Conservation (phyloP, 176 grass and related monocot species). For the Luzula sylvatica region DNA sequence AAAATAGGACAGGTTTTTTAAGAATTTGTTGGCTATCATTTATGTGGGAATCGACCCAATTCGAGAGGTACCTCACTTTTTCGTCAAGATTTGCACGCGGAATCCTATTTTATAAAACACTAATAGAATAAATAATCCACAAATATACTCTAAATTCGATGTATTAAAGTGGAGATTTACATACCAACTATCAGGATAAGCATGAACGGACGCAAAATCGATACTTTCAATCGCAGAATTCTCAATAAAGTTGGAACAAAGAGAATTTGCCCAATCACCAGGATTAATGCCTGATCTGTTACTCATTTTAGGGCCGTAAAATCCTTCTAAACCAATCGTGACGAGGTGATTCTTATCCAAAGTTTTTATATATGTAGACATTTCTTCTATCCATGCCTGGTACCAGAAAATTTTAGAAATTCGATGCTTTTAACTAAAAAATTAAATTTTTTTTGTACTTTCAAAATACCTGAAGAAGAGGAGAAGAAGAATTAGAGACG, state of each 20-base stretch:
- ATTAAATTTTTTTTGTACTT: neutral
- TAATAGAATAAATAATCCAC: neutral
- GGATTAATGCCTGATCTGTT: conserved; percentile 53
- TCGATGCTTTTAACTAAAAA: neutral
- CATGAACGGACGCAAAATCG: conserved; percentile 92
- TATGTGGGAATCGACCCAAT: conserved; percentile 77
- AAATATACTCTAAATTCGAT: neutral
- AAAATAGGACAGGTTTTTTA: conserved; percentile 80
- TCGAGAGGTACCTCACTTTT: conserved; percentile 68
- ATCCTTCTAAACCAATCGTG: conserved; percentile 82
- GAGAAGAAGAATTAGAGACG: conserved; percentile 55
- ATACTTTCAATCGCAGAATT: conserved; percentile 69
- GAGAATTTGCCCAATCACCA: conserved; percentile 69
- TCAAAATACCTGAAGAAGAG: conserved; percentile 58
- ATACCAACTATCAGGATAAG: conserved; percentile 87
- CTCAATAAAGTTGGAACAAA: conserved; percentile 83
- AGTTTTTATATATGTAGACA: conserved; percentile 65
- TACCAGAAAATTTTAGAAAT: conserved; percentile 20
- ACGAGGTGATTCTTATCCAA: conserved; percentile 72
- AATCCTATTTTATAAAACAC: conserved; percentile 44
- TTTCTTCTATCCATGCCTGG: conserved; percentile 87
- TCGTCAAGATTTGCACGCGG: conserved; percentile 61
- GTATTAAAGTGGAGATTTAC: neutral
- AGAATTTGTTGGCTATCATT: conserved; percentile 66
- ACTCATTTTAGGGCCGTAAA: conserved; percentile 51